These are phyloP conservation scores for Solanum hybrid DNA, from an alignment of 305 asterid species.

Conservation along the genomic window DNA sequence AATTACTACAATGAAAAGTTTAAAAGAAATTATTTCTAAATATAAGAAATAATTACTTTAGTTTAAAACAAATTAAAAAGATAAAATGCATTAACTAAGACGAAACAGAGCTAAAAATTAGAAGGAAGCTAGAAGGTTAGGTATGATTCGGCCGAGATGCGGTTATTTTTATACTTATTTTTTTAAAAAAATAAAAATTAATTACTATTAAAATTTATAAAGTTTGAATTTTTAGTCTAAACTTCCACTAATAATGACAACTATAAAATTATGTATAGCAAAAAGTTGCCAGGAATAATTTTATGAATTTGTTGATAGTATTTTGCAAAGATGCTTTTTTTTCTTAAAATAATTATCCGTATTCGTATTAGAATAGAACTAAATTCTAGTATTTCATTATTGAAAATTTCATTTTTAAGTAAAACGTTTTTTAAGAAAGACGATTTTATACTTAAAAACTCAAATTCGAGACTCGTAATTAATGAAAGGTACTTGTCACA, in stretches of 20 bases:
- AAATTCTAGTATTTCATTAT: no score
- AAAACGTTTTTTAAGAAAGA: no score
- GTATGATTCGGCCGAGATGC: neutral
- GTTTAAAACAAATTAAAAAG: neutral
- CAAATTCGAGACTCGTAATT: no score
- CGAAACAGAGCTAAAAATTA: neutral
- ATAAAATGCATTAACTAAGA: neutral
- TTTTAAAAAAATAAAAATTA: no score
- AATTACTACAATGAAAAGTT: neutral
- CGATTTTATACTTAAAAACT: accelerated
- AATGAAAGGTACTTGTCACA: no score
- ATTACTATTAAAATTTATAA: no score
- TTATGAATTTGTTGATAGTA: neutral
- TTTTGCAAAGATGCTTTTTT: neutral
- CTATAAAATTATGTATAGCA: neutral
- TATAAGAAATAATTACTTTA: neutral
- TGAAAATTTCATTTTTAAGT: no score
- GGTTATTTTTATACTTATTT: neutral
- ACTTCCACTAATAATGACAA: neutral
- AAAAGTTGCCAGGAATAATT: neutral
- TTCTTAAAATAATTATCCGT: no score
- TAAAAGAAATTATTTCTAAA: neutral
- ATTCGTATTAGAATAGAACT: no score
- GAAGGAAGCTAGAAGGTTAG: neutral
- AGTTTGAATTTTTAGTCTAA: neutral